A percentile compares a stretch with the other conserved stretches of the same genome.
Conservation (phyloP, 305 asterid genomes). For the Rubia tinctorum region DNA sequence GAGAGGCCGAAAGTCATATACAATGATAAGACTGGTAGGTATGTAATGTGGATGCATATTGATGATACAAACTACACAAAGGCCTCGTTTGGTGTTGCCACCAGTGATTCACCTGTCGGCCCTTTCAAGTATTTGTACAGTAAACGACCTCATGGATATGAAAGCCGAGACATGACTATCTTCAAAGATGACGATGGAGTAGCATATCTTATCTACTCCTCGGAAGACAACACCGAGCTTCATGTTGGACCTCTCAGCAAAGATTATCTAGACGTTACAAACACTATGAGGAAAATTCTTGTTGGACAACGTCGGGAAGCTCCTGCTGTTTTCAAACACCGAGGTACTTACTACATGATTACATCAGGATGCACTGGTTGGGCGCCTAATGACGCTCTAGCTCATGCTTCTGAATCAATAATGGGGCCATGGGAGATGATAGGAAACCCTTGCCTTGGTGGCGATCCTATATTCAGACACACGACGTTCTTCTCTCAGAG, state of each 20-base stretch:
- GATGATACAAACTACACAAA: conserved; percentile 88
- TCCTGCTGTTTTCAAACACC: conserved; percentile 80
- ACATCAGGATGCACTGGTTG: conserved; percentile 98
- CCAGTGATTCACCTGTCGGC: conserved; percentile 66
- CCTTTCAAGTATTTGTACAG: conserved; percentile 79
- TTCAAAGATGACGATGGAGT: conserved; percentile 80
- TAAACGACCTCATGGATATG: conserved; percentile 82
- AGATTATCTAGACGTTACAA: conserved; percentile 59
- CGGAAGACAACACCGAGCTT: conserved; percentile 82
- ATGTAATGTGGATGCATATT: conserved; percentile 98
- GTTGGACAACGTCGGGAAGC: conserved; percentile 91
- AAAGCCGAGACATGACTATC: conserved; percentile 95
- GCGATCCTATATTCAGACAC: conserved; percentile 47
- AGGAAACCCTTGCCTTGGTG: conserved; percentile 92
- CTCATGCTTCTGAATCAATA: conserved; percentile 76
- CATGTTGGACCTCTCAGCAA: conserved; percentile 69
- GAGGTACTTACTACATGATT: conserved; percentile 85
- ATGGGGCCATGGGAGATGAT: conserved; percentile 95
- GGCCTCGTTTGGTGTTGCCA: conserved; percentile 80
- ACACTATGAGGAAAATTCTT: conserved; percentile 51
- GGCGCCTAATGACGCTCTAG: conserved; percentile 94
- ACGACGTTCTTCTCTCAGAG: conserved; percentile 88
- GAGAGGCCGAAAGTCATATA: conserved; percentile 96
- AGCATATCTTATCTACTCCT: conserved; percentile 88
- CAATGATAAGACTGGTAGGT: conserved; percentile 60